Base-by-base conservation (phyloP, 345 rosid species). In the Gossypium mustelinum region DNA sequence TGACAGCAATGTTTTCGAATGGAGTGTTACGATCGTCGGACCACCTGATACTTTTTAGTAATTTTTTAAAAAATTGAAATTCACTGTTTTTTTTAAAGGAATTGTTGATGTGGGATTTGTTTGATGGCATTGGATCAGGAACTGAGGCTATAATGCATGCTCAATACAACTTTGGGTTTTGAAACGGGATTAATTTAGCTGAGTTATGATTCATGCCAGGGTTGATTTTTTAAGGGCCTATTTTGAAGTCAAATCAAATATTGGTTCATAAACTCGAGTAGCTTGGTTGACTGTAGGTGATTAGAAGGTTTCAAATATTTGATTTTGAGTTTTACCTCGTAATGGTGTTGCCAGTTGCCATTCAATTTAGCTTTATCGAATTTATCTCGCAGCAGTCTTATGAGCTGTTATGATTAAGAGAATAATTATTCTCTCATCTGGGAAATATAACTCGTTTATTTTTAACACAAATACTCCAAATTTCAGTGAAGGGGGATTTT, bases 31-130 rank as follows among this genome's bases (percentile, higher is more conserved):
- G 61, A 82, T 94, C 71, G 91, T 94, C 78, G 98, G 98, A 44
- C 98, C 98, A 14, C 97, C 98, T 2, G 98, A 94, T 76, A 94
- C 98, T 24, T 90, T 91, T 50, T 94, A 92, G 98, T 94, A 81
- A 39, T 86, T 9, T 22, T 20, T 57, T 59, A 39, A n/a, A 18
- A 27, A 14, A 47, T 34, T 34, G 41, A 66, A 66, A 29, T 44
- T 52, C 16, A 13, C 13, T 50, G 12, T 50, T 50, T 50, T 66
- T 44, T 39, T 43, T 58, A 58, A 20, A 70, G 2, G 17, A n/a
- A 44, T 63, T 27, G 50, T 75, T 22, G 25, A 47, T 67, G 2
- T 29, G 69, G 67, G 64, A 55, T 71, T 22, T 22, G 59, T 75
- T 56, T 54, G 45, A 9, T 62, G 71, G 13, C 47, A 34, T 68